Evolutionary conservation across 441 rosid genomes (phyloP).

Genomic region (Breynia disticha): DNA sequence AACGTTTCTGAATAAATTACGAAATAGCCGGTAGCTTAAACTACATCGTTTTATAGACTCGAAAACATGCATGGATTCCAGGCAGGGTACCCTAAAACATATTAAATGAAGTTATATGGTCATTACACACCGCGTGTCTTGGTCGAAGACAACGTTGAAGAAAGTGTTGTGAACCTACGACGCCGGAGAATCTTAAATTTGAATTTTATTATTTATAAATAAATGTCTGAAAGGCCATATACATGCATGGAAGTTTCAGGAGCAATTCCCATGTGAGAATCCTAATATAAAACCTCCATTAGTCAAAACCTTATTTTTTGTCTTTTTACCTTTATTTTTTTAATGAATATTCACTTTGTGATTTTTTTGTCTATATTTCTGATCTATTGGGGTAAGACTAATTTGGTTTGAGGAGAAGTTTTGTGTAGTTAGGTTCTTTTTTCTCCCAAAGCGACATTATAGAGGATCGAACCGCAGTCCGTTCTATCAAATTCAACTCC

Average conservation of each 20-base stretch:
- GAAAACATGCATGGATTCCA: too few relatives aligned
- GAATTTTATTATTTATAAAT: background rate
- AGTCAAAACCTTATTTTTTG: background rate
- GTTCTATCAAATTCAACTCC: too few relatives aligned
- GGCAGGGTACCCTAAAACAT: too few relatives aligned
- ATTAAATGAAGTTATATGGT: background rate
- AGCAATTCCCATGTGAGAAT: conserved; percentile 12
- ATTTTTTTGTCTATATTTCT: too few relatives aligned
- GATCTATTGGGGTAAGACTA: too few relatives aligned
- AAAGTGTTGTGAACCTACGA: conserved; percentile 6
- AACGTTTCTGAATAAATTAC: too few relatives aligned
- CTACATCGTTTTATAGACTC: too few relatives aligned
- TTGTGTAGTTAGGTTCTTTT: too few relatives aligned
- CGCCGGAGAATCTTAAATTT: conserved; percentile 15
- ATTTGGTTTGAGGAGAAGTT: too few relatives aligned
- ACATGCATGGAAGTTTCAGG: conserved; percentile 17
- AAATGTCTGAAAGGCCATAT: background rate
- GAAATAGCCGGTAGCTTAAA: too few relatives aligned
- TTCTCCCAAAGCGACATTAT: too few relatives aligned
- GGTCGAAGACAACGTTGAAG: conserved; percentile 3
- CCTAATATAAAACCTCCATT: background rate
- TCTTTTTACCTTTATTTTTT: background rate
- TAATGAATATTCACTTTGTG: background rate
- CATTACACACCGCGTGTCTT: conserved; percentile 6
- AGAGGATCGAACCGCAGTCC: too few relatives aligned